Percentiles rank a stretch among this genome's conserved stretches.
phyloP scores from a whole-genome alignment of 1,284 basidiomycete species.

The Anthracocystis panici-leucophaei region DNA sequence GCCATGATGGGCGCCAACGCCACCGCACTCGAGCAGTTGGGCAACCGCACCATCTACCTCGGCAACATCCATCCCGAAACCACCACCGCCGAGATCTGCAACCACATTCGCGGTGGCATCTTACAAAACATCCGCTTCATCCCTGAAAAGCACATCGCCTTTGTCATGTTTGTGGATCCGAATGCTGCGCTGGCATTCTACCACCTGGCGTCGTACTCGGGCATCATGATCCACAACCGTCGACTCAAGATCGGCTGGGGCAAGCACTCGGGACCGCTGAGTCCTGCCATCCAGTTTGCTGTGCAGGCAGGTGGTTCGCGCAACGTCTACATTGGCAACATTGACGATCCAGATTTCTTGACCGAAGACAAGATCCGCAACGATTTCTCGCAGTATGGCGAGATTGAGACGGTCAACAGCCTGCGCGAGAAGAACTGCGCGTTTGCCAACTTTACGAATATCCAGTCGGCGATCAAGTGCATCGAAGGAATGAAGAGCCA shows the following conservation, averaged over 20 bases:
- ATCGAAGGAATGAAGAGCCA: constrained; percentile 69
- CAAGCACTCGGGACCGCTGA: constrained; percentile 67
- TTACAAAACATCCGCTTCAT: constrained; percentile 67
- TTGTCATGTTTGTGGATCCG: constrained; percentile 68
- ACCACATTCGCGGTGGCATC: constrained; percentile 68
- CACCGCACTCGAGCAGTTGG: constrained; percentile 61
- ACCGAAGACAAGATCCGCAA: constrained; percentile 65
- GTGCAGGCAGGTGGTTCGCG: constrained; percentile 68
- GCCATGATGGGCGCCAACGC: constrained; percentile 54
- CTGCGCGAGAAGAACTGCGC: constrained; percentile 68
- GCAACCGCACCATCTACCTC: constrained; percentile 68
- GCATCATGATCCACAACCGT: constrained; percentile 68
- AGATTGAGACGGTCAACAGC: constrained; percentile 68
- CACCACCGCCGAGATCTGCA: constrained; percentile 69
- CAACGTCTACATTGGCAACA: constrained; percentile 69
- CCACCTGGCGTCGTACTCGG: constrained; percentile 65
- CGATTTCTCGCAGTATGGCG: constrained; percentile 67
- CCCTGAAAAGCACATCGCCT: constrained; percentile 68
- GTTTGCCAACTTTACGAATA: constrained; percentile 69
- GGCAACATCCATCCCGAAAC: constrained; percentile 69
- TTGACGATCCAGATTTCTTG: constrained; percentile 62
- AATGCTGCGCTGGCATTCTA: constrained; percentile 67
- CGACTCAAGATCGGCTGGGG: constrained; percentile 69
- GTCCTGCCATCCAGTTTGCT: constrained; percentile 66
- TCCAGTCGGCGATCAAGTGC: constrained; percentile 69